Conservation (phyloP, 140 eudicot genomes). For the Stevia rebaudiana region DNA sequence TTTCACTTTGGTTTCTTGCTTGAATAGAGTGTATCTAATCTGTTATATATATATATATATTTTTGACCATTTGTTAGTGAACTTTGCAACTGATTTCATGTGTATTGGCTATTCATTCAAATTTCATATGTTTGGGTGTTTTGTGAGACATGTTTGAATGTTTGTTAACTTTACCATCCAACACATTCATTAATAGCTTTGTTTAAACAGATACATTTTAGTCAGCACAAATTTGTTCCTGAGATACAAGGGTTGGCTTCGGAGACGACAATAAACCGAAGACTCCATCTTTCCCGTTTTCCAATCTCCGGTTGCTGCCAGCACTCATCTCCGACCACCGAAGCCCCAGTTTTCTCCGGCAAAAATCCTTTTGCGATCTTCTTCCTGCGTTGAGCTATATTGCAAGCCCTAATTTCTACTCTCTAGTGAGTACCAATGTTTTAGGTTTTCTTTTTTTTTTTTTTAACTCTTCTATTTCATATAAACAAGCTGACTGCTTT, state of each 20-base stretch:
- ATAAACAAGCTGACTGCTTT: not conserved
- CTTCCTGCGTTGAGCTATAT: constrained; percentile 5
- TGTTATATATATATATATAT: no score
- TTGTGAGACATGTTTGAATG: no score
- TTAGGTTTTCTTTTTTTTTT: not conserved
- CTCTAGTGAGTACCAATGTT: constrained; percentile 9
- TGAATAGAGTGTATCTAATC: no score
- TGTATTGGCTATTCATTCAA: no score
- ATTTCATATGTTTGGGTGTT: no score
- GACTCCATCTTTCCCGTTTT: not conserved
- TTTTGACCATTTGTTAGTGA: no score
- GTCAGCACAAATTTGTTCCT: not conserved
- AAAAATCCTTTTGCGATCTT: not conserved
- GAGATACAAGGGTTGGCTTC: not conserved
- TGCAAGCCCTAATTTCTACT: constrained; percentile 22
- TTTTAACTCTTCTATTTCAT: not conserved
- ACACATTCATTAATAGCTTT: no score
- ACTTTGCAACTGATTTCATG: no score
- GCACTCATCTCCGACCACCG: not conserved
- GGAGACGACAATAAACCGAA: not conserved
- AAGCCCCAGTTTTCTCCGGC: not conserved
- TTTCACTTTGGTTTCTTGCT: no score
- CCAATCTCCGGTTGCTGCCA: not conserved
- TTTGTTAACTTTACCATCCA: no score
- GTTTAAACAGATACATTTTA: no score